phyloP scores from a whole-genome alignment of 768 basidiomycete species.

The Candolleomyces efflorescens region DNA sequence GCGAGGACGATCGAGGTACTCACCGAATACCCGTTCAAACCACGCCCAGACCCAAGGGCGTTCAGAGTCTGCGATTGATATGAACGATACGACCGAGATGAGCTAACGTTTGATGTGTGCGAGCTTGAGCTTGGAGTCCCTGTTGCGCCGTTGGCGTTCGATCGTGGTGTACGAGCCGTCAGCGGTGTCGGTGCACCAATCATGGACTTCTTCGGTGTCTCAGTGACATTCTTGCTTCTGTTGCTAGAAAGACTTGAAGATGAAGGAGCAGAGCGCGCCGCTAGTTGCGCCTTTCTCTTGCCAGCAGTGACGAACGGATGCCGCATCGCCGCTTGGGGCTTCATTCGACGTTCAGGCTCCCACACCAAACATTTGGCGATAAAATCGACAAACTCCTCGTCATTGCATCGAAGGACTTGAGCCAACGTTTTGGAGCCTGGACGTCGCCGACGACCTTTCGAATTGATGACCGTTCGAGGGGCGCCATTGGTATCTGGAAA shows the following conservation, averaged over 20 bases:
- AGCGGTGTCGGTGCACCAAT: constrained; percentile 88
- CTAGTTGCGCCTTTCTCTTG: constrained; percentile 43
- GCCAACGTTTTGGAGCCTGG: constrained; percentile 89
- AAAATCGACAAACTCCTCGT: constrained; percentile 96
- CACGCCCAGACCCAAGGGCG: constrained; percentile 74
- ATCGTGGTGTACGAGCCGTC: constrained; percentile 67
- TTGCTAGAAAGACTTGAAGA: constrained; percentile 53
- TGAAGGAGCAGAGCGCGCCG: constrained; percentile 50
- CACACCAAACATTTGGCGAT: constrained; percentile 95
- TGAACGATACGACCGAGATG: constrained; percentile 63
- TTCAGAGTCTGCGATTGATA: constrained; percentile 68
- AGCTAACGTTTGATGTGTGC: constrained; percentile 49
- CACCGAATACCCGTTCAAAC: constrained; percentile 67
- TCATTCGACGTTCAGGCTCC: constrained; percentile 96
- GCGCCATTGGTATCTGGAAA: constrained; percentile 82
- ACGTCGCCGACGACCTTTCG: constrained; percentile 89
- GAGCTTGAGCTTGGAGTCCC: constrained; percentile 53
- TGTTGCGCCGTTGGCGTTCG: constrained; percentile 43
- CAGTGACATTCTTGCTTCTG: constrained; percentile 49
- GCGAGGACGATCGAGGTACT: constrained; percentile 25
- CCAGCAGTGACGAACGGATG: constrained; percentile 84
- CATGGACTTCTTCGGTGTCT: constrained; percentile 85
- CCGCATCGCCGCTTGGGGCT: constrained; percentile 87
- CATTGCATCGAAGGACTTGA: constrained; percentile 87
- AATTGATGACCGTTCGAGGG: constrained; percentile 91